Evolutionary conservation across 73 alveolate genomes (phyloP), one percentile per base, ranked within the genome.

Genomic region (Paramecium bursaria): DNA sequence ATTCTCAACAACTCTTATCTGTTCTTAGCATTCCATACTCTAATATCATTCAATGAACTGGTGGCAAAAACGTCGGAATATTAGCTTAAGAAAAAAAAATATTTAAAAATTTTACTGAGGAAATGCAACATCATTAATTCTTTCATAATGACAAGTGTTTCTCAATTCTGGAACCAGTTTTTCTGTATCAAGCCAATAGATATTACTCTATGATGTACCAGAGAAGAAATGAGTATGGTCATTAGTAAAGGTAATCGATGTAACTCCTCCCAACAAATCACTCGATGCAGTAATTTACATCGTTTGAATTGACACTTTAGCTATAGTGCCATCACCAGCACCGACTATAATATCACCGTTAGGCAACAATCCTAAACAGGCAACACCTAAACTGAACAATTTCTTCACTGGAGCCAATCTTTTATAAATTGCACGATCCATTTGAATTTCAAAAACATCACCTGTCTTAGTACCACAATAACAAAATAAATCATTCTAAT

Each of bases 31-130:
- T 96, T 96, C 99, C 99, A 96, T 3, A 96, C 97, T 74, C 99
- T 87, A 50, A 96, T 92, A 85, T 96, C 98, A 75, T 93, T 94
- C 27, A 77, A 77, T 10, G 98, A 95, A 91, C 99, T 93, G 23
- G 99, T 96, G 19, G 98, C 99, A 87, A 96, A 96, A 31, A 96
- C 98, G 13, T 94, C 98, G 5, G 97, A 86, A 75, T 91, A 94
- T 14, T 74, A 85, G n/a, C n/a, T n/a, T n/a, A n/a, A n/a, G n/a
- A n/a, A n/a, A n/a, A n/a, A n/a, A n/a, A n/a, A n/a, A n/a, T n/a
- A n/a, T n/a, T n/a, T n/a, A n/a, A n/a, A n/a, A n/a, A n/a, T n/a
- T n/a, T n/a, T n/a, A n/a, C 33, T 85, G 76, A 29, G 98, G 98
- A 90, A 94, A 92, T 1, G 94, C 92, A 46, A 91, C 92, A 75